These are phyloP conservation scores for Patellifolia procumbens DNA, from an alignment of 179 eudicot genomes.

Conservation along the genomic window DNA sequence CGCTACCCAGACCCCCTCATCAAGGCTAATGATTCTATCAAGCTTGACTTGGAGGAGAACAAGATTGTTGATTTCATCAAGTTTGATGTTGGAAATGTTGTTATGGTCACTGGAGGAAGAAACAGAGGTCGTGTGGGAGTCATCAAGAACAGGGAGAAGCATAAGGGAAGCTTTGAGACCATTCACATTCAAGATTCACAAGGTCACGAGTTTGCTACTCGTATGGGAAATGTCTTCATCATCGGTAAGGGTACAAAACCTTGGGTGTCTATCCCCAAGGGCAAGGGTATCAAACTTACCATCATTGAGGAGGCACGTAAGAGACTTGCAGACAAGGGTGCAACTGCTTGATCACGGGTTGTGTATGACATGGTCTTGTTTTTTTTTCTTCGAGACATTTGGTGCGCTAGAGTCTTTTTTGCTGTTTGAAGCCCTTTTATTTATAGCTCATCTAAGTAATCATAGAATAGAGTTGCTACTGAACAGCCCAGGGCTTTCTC, in stretches of 20 bases:
- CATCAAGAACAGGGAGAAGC: conserved; percentile 46
- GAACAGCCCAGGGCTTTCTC: background rate
- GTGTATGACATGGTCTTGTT: background rate
- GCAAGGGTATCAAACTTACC: conserved; percentile 60
- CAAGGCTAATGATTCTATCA: conserved; percentile 62
- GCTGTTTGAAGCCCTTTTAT: background rate
- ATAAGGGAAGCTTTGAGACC: conserved; percentile 72
- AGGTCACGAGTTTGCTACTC: conserved; percentile 67
- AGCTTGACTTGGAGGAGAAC: conserved; percentile 53
- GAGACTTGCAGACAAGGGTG: conserved; percentile 30
- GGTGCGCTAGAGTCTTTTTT: background rate
- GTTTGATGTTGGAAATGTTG: conserved; percentile 67
- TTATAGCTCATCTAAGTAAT: background rate
- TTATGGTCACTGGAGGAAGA: conserved; percentile 73
- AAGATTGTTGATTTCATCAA: conserved; percentile 64
- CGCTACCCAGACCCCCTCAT: conserved; percentile 69
- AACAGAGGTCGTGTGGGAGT: conserved; percentile 69
- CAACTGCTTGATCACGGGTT: conserved; percentile 22
- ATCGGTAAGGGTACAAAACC: conserved; percentile 71
- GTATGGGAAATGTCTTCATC: conserved; percentile 58
- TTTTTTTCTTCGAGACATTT: background rate
- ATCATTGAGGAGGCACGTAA: conserved; percentile 58
- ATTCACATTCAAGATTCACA: conserved; percentile 56
- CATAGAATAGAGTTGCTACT: conserved; percentile 10
- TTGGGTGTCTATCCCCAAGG: conserved; percentile 67